Evolutionary conservation across 495 filamentous ascomycete genomes (phyloP), one percentile per base, ranked within the genome.

Genomic region (Aspergillus wentii): DNA sequence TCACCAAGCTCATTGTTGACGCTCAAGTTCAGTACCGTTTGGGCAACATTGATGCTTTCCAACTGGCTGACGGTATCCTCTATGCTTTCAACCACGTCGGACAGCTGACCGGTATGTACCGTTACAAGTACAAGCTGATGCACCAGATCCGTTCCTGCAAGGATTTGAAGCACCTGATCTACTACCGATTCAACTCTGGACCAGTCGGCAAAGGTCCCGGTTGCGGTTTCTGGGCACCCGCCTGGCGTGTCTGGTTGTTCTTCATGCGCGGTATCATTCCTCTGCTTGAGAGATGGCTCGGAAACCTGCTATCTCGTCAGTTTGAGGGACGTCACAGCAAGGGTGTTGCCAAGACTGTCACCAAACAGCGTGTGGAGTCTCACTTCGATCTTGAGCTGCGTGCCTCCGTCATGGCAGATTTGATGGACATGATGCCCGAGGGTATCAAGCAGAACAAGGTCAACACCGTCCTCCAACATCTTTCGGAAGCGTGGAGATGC

Each of bases 351-450:
- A 99, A 99, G 69, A 99, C 94, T 8, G 94, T 97, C 17, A 99
- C 94, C 2, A 99, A 99, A 63, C 94, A 99, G 63, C 83, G 94
- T 62, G 94, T 99, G 18, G 94, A 99, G 64, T 96, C 90, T 20
- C 94, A 99, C 60, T 99, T 97, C 49, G 94, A 99, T 59, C 78
- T 99, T 37, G 94, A 99, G 64, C 78, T 99, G 27, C 87, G 94
- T 55, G 94, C 94, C 13, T 95, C 94, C 0, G 94, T 99, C 33
- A 99, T 99, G 87, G 87, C 90, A 14, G 94, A 99, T 67, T 69
- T 99, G 18, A 95, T 95, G 83, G 94, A 99, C 51, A 99, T 99
- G 94, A 99, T 99, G 94, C 94, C 94, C 1, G 94, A 96, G 57
- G 94, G 94, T 39, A 95, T 99, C 72, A 96, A 96, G 66, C 91